Evolutionary conservation across 371 early-diverging fungal species (phyloP), one percentile per base, ranked within the genome.

Genomic region (Mucor lusitanicus): DNA sequence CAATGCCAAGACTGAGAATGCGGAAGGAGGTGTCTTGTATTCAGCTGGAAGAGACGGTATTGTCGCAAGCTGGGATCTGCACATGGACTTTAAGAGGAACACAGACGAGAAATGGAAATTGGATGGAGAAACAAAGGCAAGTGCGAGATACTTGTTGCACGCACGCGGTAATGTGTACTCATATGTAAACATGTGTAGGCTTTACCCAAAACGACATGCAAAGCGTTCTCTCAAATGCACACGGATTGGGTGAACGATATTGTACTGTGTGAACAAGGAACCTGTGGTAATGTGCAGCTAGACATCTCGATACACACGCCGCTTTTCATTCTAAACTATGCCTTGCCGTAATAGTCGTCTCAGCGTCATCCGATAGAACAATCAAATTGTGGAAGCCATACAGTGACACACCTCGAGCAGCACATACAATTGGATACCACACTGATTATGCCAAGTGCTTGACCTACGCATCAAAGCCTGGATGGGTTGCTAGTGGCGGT

Each of bases 181-280:
- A 54, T 28, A 54, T 28, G 15, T 28, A 23, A 28, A 12, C 37
- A 12, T 3, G 12, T 28, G 6, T 28, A 81, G 70, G 67, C 65
- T 17, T 72, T 74, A 32, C 84, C 85, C 12, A 78, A 78, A 53
- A 79, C 94, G 3, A 86, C 87, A 2, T 87, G 87, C 61, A 81
- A 87, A 21, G 85, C 86, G 9, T 90, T 92, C 37, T 92, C 88
- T 42, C 89, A 92, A 72, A 89, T 92, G 69, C 99, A 98, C 71
- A 90, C 92, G 7, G 97, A 97, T 76, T 98, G 99, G 99, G 93
- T 98, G 11, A 97, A 97, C 74, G 97, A 95, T 68, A 87, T 98
- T 59, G 87, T 91, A 5, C 84, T 95, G 7, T 91, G 90, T 48
- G 55, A 75, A 32, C 48, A 60, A 57, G 78, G 78, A 53, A 71